Percentiles rank a stretch among this genome's conserved stretches.
phyloP scores from a whole-genome alignment of 2,329 filamentous ascomycete genomes.

The Pestalotiopsis sp. region DNA sequence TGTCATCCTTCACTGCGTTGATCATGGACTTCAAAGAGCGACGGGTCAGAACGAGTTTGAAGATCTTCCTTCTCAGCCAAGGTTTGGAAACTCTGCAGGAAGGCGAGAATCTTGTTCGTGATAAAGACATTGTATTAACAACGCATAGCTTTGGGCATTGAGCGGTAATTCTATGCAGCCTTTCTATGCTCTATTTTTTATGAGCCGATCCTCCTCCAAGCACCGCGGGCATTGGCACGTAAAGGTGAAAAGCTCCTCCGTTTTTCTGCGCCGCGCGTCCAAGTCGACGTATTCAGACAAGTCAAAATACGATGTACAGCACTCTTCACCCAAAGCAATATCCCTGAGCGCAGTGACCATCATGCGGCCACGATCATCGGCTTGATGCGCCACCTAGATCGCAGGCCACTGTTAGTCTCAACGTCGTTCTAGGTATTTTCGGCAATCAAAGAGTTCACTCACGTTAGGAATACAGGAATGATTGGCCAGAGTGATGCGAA shows the following conservation, averaged over 20 bases:
- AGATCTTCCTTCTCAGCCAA: no score
- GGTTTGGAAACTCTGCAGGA: no score
- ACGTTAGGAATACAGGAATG: background rate
- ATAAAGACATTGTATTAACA: no score
- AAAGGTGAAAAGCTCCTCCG: background rate
- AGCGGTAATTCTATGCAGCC: no score
- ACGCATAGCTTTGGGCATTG: no score
- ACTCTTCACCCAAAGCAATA: background rate
- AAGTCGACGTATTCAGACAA: background rate
- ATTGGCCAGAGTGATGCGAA: background rate
- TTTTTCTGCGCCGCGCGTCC: background rate
- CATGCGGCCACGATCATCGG: background rate
- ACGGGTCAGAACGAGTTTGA: no score
- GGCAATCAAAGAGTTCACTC: background rate
- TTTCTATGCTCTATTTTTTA: background rate
- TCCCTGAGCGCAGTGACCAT: background rate
- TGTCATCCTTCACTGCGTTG: no score
- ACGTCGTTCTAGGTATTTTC: background rate
- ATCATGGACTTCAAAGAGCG: no score
- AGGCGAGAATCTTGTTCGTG: no score
- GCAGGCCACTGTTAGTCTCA: background rate
- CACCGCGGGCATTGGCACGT: background rate
- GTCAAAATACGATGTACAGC: background rate
- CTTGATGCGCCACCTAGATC: background rate
- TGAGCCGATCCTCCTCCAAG: background rate